A percentile compares a stretch with the other conserved stretches of the same genome.
phyloP scores from a whole-genome alignment of 176 grass and related monocot genomes.

The Tuctoria greenei region DNA sequence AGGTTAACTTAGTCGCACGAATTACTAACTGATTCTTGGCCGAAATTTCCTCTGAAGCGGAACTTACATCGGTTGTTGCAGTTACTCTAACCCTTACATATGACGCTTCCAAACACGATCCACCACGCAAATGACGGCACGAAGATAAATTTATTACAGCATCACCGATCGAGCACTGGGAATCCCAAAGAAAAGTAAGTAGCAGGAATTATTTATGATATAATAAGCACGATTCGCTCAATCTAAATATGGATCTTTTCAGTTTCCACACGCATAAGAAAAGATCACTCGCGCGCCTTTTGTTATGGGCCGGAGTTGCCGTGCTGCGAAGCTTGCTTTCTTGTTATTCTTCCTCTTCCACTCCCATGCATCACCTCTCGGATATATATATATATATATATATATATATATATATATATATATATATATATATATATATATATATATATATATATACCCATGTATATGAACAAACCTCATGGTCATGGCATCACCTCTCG shows the following conservation, averaged over 20 bases:
- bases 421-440: conserved; percentile 20
- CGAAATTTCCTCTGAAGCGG: not conserved
- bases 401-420: conserved; percentile 22
- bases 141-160: not conserved
- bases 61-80: conserved; percentile 18
- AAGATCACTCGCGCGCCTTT: conserved; percentile 33
- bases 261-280: conserved; percentile 40
- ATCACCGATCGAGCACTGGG: not conserved
- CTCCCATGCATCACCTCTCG: conserved; percentile 13
- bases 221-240: not conserved
- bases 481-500: too few species aligned
- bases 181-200: conserved; percentile 34
- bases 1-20: not conserved
- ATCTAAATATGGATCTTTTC: conserved; percentile 14
- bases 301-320: conserved; percentile 30
- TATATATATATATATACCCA: conserved; percentile 15
- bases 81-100: conserved; percentile 26
- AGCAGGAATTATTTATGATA: not conserved
- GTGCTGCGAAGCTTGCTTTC: conserved; percentile 29
- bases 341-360: not conserved
- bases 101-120: conserved; percentile 25
- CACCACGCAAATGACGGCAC: conserved; percentile 37
- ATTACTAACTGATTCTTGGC: not conserved
- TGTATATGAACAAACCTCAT: too few species aligned
- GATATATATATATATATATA: conserved; percentile 19